Base-by-base conservation (phyloP, 495 filamentous ascomycete species). In the Penicillium egyptiacum region DNA sequence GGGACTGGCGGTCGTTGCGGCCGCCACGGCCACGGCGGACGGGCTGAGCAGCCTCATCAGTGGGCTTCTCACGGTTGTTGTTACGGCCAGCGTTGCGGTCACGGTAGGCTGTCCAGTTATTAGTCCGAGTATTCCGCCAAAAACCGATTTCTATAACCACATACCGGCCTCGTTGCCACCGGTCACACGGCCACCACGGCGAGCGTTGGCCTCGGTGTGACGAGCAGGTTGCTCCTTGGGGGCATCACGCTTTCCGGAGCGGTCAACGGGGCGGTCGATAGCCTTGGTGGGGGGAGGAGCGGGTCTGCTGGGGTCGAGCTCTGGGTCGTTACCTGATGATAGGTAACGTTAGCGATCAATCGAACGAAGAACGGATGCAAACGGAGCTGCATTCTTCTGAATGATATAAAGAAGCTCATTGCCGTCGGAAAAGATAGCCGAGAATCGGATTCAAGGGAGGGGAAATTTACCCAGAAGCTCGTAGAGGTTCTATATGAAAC, bases 231-330 rank as follows among this genome's bases (percentile, higher is more conserved):
- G 63, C 73, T 91, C 86, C 68, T 85, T 86, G 69, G 88, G 84
- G 71, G 82, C 86, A 77, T 96, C 95, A 76, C 91, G 91, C 87
- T 98, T 98, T 76, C 84, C 86, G 62, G 83, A 79, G 68, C 91
- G 86, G 61, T 84, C 79, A 53, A 82, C 78, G 56, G 89, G 86
- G 82, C 89, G 94, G 76, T 97, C 95, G 65, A 92, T 79, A 64
- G 90, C 87, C 81, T 88, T 89, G 46, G 88, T 83, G 69, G 91
- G 92, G 67, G 88, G 86, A 64, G 85, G 79, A 62, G 88, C 85
- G 68, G 83, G 81, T 73, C 81, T 82, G 74, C 88, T 88, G 65
- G 88, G 86, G 76, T 92, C 92, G 69, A 87, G 86, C 73, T 91
- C 90, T 71, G 88, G 87, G 75, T 95, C 90, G 78, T 96, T 96